phyloP scores from a whole-genome alignment of 2,329 filamentous ascomycete species.

The Leptographium galeiforme region DNA sequence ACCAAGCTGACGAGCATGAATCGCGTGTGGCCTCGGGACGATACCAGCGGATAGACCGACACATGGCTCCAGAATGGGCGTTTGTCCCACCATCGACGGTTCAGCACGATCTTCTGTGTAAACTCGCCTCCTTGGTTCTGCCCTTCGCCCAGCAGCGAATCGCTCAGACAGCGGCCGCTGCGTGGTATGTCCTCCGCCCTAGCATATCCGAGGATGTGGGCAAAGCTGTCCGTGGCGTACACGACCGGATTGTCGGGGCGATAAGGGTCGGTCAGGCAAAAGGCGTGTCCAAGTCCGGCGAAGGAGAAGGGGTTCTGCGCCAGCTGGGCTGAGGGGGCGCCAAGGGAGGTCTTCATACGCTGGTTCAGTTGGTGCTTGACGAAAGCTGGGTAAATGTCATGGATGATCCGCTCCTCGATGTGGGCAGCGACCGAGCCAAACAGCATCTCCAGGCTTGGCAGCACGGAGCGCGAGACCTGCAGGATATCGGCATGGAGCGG shows the following conservation, averaged over 20 bases:
- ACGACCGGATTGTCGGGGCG: slow-evolving; percentile 36
- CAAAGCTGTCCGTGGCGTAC: slow-evolving; percentile 35
- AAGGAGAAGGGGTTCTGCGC: slow-evolving; percentile 17
- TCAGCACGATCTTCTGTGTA: slow-evolving; percentile 27
- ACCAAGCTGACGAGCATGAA: slow-evolving; percentile 45
- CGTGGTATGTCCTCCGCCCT: slow-evolving; percentile 30
- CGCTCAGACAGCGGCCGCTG: slow-evolving; percentile 36
- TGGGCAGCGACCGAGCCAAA: slow-evolving; percentile 25
- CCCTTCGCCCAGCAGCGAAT: slow-evolving; percentile 23
- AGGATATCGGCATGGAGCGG: slow-evolving; percentile 32
- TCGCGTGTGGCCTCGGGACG: slow-evolving; percentile 30
- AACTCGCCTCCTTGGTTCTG: slow-evolving; percentile 17
- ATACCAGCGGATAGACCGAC: slow-evolving; percentile 37
- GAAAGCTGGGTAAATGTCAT: slow-evolving; percentile 35
- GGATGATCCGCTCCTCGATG: slow-evolving; percentile 26
- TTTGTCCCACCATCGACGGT: slow-evolving; percentile 30
- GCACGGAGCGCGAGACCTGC: slow-evolving; percentile 26
- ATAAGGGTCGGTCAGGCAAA: slow-evolving; percentile 40
- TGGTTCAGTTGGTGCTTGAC: slow-evolving; percentile 34
- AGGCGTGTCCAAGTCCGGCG: slow-evolving; percentile 40
- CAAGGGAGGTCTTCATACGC: slow-evolving; percentile 30
- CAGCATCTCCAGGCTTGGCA: slow-evolving; percentile 30
- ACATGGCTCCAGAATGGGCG: slow-evolving; percentile 43
- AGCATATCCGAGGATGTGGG: slow-evolving; percentile 31
- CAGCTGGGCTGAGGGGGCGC: slow-evolving; percentile 12